Evolutionary conservation across 2,329 filamentous ascomycete genomes (phyloP).

Genomic region (Ophiocordyceps polyrhachis-furcata): DNA sequence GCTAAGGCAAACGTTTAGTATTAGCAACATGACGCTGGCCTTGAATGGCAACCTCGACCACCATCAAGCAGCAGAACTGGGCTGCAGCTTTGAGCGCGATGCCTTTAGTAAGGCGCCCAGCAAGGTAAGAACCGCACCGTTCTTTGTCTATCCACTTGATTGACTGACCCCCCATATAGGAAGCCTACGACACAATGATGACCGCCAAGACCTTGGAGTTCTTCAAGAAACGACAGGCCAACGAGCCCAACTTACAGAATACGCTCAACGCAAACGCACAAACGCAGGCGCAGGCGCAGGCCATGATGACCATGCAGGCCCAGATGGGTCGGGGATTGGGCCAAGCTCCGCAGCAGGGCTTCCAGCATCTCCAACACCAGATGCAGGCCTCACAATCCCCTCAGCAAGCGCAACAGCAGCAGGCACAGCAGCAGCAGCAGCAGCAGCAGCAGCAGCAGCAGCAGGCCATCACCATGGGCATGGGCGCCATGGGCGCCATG

Average conservation of each 20-base stretch:
- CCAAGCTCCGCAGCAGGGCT: conserved; percentile 31
- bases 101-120: conserved; percentile 25
- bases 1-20: conserved; percentile 15
- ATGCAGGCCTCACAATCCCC: conserved; percentile 36
- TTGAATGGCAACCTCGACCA: conserved; percentile 19
- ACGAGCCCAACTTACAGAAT: conserved; percentile 29
- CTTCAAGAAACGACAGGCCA: conserved; percentile 29
- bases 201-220: conserved; percentile 26
- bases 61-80: conserved; percentile 21
- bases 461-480: conserved; percentile 10
- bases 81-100: conserved; percentile 28
- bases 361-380: conserved; percentile 38
- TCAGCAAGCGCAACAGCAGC: conserved; percentile 13
- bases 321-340: conserved; percentile 32
- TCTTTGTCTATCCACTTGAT: too few relatives aligned
- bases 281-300: conserved; percentile 21
- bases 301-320: conserved; percentile 34
- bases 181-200: conserved; percentile 30
- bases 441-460: too few relatives aligned
- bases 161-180: conserved; percentile 12
- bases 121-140: conserved; percentile 20
- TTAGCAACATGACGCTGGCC: conserved; percentile 31
- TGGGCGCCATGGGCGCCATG: conserved; percentile 3
- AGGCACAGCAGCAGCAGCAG: conserved; percentile 8
- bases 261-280: conserved; percentile 26